Percentiles rank a stretch among this genome's conserved stretches.
Evolutionary conservation across 768 basidiomycete genomes (phyloP).

Genomic region (Kwoniella shandongensis): DNA sequence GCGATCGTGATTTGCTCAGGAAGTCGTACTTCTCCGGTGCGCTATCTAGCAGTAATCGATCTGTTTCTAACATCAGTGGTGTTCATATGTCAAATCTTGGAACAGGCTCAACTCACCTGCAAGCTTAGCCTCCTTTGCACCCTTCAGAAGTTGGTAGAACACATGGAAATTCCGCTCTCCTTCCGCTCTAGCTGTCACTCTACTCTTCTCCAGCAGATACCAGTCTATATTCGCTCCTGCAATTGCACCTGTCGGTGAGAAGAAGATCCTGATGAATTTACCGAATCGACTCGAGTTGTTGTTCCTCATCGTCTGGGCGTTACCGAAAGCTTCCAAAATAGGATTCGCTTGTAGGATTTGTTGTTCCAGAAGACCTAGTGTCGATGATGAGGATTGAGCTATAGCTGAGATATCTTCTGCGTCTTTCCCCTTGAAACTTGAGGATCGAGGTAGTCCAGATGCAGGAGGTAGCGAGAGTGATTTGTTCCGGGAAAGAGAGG

Average conservation of each 20-base stretch:
- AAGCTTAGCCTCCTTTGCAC: slow-evolving; percentile 61
- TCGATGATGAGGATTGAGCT: background rate
- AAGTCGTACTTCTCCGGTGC: slow-evolving; percentile 81
- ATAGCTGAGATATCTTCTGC: slow-evolving; percentile 37
- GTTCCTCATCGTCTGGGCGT: slow-evolving; percentile 96
- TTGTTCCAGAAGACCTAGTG: slow-evolving; percentile 80
- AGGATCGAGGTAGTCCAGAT: slow-evolving; percentile 68
- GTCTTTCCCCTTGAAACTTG: slow-evolving; percentile 62
- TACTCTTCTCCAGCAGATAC: slow-evolving; percentile 96
- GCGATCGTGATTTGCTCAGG: slow-evolving; percentile 80
- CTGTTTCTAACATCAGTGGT: slow-evolving; percentile 7
- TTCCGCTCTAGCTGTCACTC: slow-evolving; percentile 82
- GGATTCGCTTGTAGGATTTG: slow-evolving; percentile 98
- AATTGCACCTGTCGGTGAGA: slow-evolving; percentile 88
- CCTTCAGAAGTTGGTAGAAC: slow-evolving; percentile 89
- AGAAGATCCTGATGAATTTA: slow-evolving; percentile 95
- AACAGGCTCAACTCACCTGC: slow-evolving; percentile 61
- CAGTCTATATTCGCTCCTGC: slow-evolving; percentile 98
- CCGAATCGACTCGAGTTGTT: slow-evolving; percentile 96
- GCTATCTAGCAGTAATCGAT: slow-evolving; percentile 68
- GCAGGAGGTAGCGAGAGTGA: slow-evolving; percentile 35
- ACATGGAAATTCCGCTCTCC: slow-evolving; percentile 95
- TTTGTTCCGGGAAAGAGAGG: slow-evolving; percentile 61
- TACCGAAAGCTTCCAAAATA: slow-evolving; percentile 95
- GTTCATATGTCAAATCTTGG: background rate